These are phyloP conservation scores for Gossypium gossypioides DNA, from an alignment of 441 rosid species.

Conservation along the genomic window DNA sequence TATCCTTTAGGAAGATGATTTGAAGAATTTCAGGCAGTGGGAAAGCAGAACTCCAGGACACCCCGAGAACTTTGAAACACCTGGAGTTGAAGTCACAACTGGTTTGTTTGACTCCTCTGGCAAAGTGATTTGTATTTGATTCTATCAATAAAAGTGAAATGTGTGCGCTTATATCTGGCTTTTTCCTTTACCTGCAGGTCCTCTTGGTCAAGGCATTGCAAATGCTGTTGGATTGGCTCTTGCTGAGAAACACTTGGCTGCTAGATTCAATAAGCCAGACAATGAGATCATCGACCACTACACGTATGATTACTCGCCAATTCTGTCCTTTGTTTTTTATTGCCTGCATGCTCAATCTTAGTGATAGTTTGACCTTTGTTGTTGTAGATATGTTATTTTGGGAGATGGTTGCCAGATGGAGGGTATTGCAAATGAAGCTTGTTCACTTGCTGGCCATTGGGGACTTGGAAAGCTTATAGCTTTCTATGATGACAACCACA, in stretches of 20 bases:
- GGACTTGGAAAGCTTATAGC: slow-evolving; percentile 91
- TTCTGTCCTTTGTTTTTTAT: not conserved
- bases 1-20: slow-evolving; percentile 67
- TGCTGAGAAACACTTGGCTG: slow-evolving; percentile 92
- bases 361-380: slow-evolving; percentile 7
- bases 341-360: not conserved
- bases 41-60: slow-evolving; percentile 96
- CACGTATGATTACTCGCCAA: slow-evolving; percentile 39
- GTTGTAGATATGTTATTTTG: slow-evolving; percentile 13
- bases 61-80: slow-evolving; percentile 98
- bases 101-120: slow-evolving; percentile 47
- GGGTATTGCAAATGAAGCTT: slow-evolving; percentile 73
- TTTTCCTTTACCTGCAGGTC: slow-evolving; percentile 42
- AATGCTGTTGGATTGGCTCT: slow-evolving; percentile 99
- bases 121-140: not conserved
- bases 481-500: slow-evolving; percentile 88
- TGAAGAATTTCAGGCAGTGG: slow-evolving; percentile 88
- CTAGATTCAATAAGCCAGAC: slow-evolving; percentile 90
- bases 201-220: slow-evolving; percentile 96
- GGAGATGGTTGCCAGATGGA: slow-evolving; percentile 99
- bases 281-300: slow-evolving; percentile 80
- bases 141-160: not conserved
- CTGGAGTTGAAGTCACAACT: slow-evolving; percentile 97
- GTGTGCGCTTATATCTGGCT: not conserved
- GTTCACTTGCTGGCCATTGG: slow-evolving; percentile 87